Conservation (phyloP, 2,329 filamentous ascomycete genomes). For the Daldinia eschscholtzii region DNA sequence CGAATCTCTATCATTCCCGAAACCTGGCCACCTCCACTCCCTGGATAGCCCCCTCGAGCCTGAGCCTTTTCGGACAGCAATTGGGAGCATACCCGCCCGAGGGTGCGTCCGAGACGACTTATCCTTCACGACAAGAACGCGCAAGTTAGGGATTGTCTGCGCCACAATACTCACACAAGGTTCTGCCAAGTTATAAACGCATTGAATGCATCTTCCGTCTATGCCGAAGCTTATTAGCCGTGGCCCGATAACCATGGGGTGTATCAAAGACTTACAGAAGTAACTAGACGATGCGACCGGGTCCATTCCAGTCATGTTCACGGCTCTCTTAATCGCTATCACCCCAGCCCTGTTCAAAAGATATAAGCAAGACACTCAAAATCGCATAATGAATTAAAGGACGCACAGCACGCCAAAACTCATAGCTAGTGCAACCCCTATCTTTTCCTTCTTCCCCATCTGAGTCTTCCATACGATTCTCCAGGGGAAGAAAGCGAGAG, state of each 20-base stretch:
- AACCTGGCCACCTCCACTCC: constrained; percentile 12
- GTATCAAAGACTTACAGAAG: constrained; percentile 15
- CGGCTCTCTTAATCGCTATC: constrained; percentile 26
- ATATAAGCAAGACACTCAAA: neutral
- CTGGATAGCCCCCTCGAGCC: constrained; percentile 12
- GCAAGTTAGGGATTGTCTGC: constrained; percentile 26
- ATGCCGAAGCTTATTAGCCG: neutral
- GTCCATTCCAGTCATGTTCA: constrained; percentile 20
- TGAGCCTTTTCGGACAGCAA: constrained; percentile 20
- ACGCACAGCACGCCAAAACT: constrained; percentile 29
- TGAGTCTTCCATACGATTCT: constrained; percentile 24
- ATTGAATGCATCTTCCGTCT: constrained; percentile 27
- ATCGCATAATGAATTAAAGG: neutral
- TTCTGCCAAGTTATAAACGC: constrained; percentile 28
- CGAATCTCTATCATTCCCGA: constrained; percentile 13
- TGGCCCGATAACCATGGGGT: neutral
- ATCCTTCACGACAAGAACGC: constrained; percentile 16
- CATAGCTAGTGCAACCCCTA: constrained; percentile 30
- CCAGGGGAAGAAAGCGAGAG: constrained; percentile 25
- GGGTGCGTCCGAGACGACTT: neutral
- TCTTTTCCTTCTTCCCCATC: constrained; percentile 24
- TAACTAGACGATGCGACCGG: constrained; percentile 20
- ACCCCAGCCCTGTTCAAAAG: constrained; percentile 11
- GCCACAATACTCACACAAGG: constrained; percentile 25
- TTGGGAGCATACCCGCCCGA: neutral